phyloP scores from a whole-genome alignment of 2,329 filamentous ascomycete species.

The Pseudocercospora fuligena region DNA sequence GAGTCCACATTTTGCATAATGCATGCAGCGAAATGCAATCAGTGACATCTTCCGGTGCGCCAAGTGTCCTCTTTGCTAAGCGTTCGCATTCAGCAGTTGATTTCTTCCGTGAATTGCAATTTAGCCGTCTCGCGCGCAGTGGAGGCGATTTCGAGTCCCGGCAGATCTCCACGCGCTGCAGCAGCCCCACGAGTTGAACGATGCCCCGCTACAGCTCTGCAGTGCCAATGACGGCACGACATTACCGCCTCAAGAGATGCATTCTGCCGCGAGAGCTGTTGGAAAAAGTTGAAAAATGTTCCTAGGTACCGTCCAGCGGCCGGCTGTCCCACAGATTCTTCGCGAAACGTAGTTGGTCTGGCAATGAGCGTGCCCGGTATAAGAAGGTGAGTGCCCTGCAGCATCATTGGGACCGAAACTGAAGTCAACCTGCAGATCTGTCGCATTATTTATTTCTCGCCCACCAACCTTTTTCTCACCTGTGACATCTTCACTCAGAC shows the following conservation, averaged over 20 bases:
- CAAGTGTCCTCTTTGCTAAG: neutral
- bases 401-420: conserved; percentile 1
- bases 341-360: neutral
- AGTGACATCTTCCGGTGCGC: neutral
- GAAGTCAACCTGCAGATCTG: conserved; percentile 19
- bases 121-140: conserved; percentile 9
- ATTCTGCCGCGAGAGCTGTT: conserved; percentile 23
- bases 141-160: neutral
- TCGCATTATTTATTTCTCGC: conserved; percentile 21
- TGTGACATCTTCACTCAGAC: neutral
- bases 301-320: conserved; percentile 18
- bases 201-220: conserved; percentile 7
- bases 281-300: conserved; percentile 12
- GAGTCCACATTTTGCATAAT: conserved; percentile 4
- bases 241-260: conserved; percentile 9
- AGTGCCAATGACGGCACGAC: conserved; percentile 18
- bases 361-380: conserved; percentile 23
- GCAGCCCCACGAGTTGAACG: conserved; percentile 3
- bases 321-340: conserved; percentile 9
- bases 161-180: conserved; percentile 7
- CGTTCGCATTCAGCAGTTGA: neutral
- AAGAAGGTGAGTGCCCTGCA: conserved; percentile 20
- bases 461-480: conserved; percentile 9
- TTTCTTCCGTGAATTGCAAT: conserved; percentile 13
- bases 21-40: neutral